Evolutionary conservation across 2,329 filamentous ascomycete species (phyloP).

Genomic region (Aspergillus pseudoviridinutans): DNA sequence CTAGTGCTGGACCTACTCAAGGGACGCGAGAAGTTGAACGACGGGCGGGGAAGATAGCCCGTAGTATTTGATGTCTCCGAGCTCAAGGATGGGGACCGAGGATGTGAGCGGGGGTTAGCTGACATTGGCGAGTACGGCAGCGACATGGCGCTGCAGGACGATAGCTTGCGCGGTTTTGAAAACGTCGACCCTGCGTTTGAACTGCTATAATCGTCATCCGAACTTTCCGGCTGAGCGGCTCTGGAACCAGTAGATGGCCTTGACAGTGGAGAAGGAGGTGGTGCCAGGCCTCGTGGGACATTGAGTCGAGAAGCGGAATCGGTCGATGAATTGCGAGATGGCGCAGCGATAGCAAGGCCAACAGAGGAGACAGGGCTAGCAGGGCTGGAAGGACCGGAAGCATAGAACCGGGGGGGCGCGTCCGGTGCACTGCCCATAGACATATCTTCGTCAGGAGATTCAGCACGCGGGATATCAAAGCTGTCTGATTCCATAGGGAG

Average conservation of each 20-base stretch:
- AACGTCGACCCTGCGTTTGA: slow-evolving; percentile 58
- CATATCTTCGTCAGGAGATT: slow-evolving; percentile 30
- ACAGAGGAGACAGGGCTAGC: slow-evolving; percentile 4
- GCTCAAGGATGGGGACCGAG: slow-evolving; percentile 76
- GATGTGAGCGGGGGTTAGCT: slow-evolving; percentile 58
- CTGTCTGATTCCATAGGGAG: slow-evolving; percentile 11
- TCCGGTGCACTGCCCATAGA: slow-evolving; percentile 13
- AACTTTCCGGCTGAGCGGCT: slow-evolving; percentile 61
- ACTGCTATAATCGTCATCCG: slow-evolving; percentile 64
- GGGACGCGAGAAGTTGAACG: slow-evolving; percentile 92
- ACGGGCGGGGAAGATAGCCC: slow-evolving; percentile 61
- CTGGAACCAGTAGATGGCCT: slow-evolving; percentile 49
- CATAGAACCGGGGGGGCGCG: slow-evolving; percentile 18
- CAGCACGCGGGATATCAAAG: slow-evolving; percentile 26
- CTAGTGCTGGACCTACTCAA: slow-evolving; percentile 58
- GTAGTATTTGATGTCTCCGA: slow-evolving; percentile 71
- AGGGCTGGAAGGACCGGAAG: slow-evolving; percentile 12
- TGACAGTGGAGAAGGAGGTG: slow-evolving; percentile 43
- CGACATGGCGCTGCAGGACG: slow-evolving; percentile 63
- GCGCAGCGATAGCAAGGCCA: slow-evolving; percentile 17
- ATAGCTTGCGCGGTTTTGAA: slow-evolving; percentile 71
- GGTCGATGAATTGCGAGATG: slow-evolving; percentile 31
- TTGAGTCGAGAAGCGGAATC: slow-evolving; percentile 36
- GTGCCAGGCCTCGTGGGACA: slow-evolving; percentile 42
- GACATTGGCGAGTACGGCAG: slow-evolving; percentile 61